Conservation (phyloP, 108 stramenopile species). For the Cyclotella sp. region DNA sequence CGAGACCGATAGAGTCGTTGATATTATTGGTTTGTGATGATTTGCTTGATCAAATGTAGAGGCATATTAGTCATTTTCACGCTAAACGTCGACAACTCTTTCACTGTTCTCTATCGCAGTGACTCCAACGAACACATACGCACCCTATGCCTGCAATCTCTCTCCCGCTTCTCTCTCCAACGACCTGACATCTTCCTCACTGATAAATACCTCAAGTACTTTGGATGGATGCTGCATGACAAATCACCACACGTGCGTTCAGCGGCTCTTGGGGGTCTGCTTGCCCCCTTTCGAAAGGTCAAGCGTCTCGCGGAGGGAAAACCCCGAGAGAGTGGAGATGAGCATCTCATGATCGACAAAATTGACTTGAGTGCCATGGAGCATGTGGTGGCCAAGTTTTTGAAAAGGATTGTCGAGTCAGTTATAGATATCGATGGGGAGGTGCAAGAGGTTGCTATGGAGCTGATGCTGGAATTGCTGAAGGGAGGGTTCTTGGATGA, state of each 20-base stretch:
- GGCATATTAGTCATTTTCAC: too few species aligned
- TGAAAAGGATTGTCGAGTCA: constrained; percentile 68
- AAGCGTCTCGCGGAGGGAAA: constrained; percentile 34
- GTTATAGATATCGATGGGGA: constrained; percentile 61
- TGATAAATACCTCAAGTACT: constrained; percentile 90
- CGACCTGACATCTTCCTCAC: constrained; percentile 83
- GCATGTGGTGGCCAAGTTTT: constrained; percentile 76
- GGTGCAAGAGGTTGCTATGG: constrained; percentile 83
- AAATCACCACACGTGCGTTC: constrained; percentile 68
- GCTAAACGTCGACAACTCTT: background rate
- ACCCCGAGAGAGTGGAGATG: constrained; percentile 24
- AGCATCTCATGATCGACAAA: constrained; percentile 40
- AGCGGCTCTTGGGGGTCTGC: constrained; percentile 67
- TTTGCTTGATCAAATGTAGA: too few species aligned
- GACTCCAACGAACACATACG: constrained; percentile 83
- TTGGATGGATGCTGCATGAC: constrained; percentile 90
- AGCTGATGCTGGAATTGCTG: constrained; percentile 63
- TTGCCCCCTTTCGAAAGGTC: constrained; percentile 64
- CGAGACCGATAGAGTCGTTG: background rate
- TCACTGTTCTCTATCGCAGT: constrained; percentile 20
- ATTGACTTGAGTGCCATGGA: constrained; percentile 67
- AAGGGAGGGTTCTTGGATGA: constrained; percentile 83
- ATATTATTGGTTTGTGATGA: background rate
- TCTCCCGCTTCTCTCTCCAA: constrained; percentile 65
- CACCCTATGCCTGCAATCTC: constrained; percentile 63